phyloP scores from a whole-genome alignment of 352 stramenopile genomes.

The Globisporangium parvum region DNA sequence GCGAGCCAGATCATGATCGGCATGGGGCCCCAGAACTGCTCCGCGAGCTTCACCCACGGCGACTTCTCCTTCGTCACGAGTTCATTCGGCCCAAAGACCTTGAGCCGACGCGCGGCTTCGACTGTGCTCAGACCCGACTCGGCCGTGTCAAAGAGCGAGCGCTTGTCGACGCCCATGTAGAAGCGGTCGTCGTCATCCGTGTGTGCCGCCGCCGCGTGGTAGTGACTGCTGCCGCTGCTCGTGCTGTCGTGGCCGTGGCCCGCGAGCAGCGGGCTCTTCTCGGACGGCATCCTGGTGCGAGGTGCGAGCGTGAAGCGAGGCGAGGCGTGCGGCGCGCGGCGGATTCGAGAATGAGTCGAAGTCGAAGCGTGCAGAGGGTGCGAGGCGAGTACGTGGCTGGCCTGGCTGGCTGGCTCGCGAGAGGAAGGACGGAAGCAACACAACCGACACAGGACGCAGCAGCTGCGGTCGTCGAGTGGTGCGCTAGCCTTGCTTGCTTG shows the following conservation, averaged over 20 bases:
- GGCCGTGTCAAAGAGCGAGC: conserved; percentile 56
- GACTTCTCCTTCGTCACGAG: conserved; percentile 47
- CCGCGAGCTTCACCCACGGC: conserved; percentile 46
- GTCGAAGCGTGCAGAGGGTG: too few species aligned
- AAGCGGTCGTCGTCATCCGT: conserved; percentile 45
- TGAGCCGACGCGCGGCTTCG: conserved; percentile 68
- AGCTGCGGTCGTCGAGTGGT: neutral
- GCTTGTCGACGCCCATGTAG: conserved; percentile 82
- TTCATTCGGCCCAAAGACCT: conserved; percentile 88
- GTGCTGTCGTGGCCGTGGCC: conserved; percentile 11
- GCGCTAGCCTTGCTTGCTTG: too few species aligned
- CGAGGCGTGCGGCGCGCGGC: too few species aligned
- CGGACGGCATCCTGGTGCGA: conserved; percentile 15
- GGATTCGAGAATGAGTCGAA: too few species aligned
- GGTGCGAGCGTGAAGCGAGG: too few species aligned
- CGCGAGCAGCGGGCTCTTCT: conserved; percentile 59
- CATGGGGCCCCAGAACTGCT: conserved; percentile 81
- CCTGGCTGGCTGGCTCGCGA: too few species aligned
- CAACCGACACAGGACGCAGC: too few species aligned
- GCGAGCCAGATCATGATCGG: conserved; percentile 91
- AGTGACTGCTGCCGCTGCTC: conserved; percentile 10
- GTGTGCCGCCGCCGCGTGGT: conserved; percentile 5
- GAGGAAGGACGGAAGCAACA: too few species aligned
- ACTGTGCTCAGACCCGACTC: conserved; percentile 73
- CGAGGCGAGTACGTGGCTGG: too few species aligned